These are phyloP conservation scores for Bipolaris sorokiniana DNA, from an alignment of 2,329 filamentous ascomycete genomes.

Conservation along the genomic window DNA sequence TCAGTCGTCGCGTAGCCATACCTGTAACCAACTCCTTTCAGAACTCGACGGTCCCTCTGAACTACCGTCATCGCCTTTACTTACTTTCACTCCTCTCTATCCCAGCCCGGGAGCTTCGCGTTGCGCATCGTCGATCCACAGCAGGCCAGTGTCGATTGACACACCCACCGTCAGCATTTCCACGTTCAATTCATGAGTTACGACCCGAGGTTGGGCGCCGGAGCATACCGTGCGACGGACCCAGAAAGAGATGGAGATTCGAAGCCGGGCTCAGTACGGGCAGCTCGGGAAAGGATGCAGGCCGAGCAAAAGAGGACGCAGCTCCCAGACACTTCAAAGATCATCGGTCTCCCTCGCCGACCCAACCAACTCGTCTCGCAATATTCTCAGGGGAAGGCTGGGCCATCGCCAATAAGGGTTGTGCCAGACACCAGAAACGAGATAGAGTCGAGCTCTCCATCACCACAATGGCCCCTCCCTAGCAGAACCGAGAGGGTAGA, in stretches of 20 bases:
- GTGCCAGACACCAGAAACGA: slow-evolving; percentile 25
- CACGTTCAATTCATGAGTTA: slow-evolving; percentile 45
- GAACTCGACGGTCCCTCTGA: slow-evolving; percentile 10
- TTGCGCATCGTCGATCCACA: slow-evolving; percentile 4
- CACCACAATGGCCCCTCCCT: slow-evolving; percentile 56
- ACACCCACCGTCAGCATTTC: slow-evolving; percentile 40
- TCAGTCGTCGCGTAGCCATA: slow-evolving; percentile 21
- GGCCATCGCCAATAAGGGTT: slow-evolving; percentile 22
- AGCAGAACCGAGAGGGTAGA: slow-evolving; percentile 36
- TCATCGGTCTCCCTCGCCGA: slow-evolving; percentile 45
- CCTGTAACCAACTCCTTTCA: slow-evolving; percentile 2
- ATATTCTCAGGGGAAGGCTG: slow-evolving; percentile 24
- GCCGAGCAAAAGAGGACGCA: slow-evolving; percentile 37
- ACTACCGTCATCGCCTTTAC: slow-evolving; percentile 1
- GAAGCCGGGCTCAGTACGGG: slow-evolving; percentile 47
- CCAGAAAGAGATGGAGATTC: slow-evolving; percentile 28
- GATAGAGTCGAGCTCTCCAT: slow-evolving; percentile 36
- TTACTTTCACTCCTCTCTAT: not conserved
- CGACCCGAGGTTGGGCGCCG: slow-evolving; percentile 42
- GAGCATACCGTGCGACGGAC: slow-evolving; percentile 38
- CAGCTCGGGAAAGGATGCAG: slow-evolving; percentile 45
- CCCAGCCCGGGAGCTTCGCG: slow-evolving; percentile 1
- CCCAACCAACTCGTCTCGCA: slow-evolving; percentile 45
- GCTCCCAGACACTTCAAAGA: slow-evolving; percentile 40
- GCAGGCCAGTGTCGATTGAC: slow-evolving; percentile 44